Base-by-base conservation (phyloP, 2,329 filamentous ascomycete genomes). In the Stagonosporopsis chrysanthemi region DNA sequence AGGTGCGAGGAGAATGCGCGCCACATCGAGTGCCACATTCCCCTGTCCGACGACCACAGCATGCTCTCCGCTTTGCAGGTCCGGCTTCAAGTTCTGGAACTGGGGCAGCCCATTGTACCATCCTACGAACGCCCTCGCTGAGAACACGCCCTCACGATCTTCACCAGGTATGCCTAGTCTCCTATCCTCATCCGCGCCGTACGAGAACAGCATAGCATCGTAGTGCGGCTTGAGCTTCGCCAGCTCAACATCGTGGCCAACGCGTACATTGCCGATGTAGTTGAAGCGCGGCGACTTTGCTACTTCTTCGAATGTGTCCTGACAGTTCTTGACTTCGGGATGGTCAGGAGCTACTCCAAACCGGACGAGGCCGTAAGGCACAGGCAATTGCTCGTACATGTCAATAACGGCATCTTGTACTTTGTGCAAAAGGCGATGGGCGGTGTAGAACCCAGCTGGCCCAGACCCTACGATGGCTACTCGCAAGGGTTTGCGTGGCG, bases 281-380 rank as follows among this genome's bases (percentile, higher is more conserved):
- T 88, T 91, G 78, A 98, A 98, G 50, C 88, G 86, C 1, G 90
- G 85, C 2, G 90, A 93, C 29, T 84, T 82, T 1, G 94, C 95
- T 36, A 98, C 90, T 73, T 97, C 90, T 62, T 90, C 87, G 68
- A 99, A 97, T 68, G 92, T 97, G 14, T 95, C 91, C 80, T 96
- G 89, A 74, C 94, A 98, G 73, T 97, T 98, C 92, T 99, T 99
- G 65, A 99, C 95, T 79, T 99, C 94, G 0, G 95, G 94, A 78
- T 99, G 95, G 75, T 99, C 95, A 5, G 95, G 95, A n/a, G 95
- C 96, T 56, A 99, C 95, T 8, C 95, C 95, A 72, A 95, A 97
- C 52, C 95, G 85, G 46, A 96, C 93, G 52, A 99, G 83, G 1
- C 95, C 95, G 73, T 91, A 99, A 0, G 95, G 95, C 4, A 96